Base-by-base conservation (phyloP, 331 rosid genomes). In the Erythrophleum ivorense region DNA sequence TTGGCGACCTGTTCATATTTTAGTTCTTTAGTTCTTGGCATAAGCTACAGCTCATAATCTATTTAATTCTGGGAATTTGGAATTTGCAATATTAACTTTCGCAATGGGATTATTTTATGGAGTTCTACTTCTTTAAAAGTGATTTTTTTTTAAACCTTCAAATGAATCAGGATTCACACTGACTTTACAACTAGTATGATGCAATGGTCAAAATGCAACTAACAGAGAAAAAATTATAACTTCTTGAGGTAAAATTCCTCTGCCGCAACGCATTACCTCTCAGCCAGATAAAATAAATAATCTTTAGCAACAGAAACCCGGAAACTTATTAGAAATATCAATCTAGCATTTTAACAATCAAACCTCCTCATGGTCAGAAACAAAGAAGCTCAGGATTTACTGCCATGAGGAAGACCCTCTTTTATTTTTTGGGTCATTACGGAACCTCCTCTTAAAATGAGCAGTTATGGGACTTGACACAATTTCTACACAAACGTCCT, bases 341-440 rank as follows among this genome's bases (percentile, higher is more conserved):
- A 14, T 13, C 13, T 48, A 71, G 24, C 59, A 29, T 29, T 70
- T 46, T 14, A 15, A 71, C 76, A 71, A 69, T 21, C 4, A 69
- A 69, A 19, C 18, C 74, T n/a, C 36, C 54, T 21, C 54, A 45
- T 4, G 46, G 24, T 46, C 36, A 45, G 21, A 70, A 46, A 70
- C 58, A 12, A 68, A 5, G 21, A 21, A 21, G 76, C 24, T 49
- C 24, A 24, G 59, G 16, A 21, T 29, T 59, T 59, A 3, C 38
- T 59, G 76, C 43, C 76, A 71, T 29, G 21, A 70, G 21, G 21
- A 70, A 46, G 75, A 18, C 75, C 74, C 15, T 63, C 68, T 62
- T 31, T 31, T 31, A 63, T 29, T 63, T 36, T 46, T 16, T 46
- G 15, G 31, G 48, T 38, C 72, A 40, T 40, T 19, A n/a, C 4